Percentiles rank a stretch among this genome's conserved stretches.
phyloP scores from a whole-genome alignment of 169 alveolate species.

The Cryptosporidium meleagridis region DNA sequence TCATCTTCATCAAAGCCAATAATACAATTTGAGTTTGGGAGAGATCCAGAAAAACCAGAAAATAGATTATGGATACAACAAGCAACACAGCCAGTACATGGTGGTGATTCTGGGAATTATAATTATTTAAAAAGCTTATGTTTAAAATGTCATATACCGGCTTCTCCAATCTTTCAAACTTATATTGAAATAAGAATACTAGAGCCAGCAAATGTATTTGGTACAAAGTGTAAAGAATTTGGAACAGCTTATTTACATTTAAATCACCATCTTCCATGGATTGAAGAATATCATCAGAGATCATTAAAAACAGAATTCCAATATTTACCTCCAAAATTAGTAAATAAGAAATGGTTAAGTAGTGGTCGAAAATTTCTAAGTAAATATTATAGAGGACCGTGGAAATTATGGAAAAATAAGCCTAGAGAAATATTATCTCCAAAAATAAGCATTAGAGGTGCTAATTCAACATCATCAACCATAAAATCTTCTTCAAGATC shows the following conservation, averaged over 20 bases:
- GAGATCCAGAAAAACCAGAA: conserved; percentile 75
- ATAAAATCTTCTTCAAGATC: conserved; percentile 27
- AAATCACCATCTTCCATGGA: conserved; percentile 73
- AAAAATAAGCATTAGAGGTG: conserved; percentile 39
- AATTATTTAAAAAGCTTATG: conserved; percentile 58
- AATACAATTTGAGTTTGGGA: conserved; percentile 70
- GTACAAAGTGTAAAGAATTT: conserved; percentile 66
- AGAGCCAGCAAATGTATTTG: conserved; percentile 68
- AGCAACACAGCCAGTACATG: conserved; percentile 56
- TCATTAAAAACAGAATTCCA: conserved; percentile 65
- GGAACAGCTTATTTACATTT: conserved; percentile 71
- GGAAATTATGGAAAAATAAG: conserved; percentile 66
- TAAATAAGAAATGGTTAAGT: conserved; percentile 52
- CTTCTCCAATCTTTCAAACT: conserved; percentile 69
- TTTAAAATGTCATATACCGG: conserved; percentile 73
- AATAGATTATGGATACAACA: conserved; percentile 71
- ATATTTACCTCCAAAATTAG: conserved; percentile 57
- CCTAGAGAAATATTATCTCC: conserved; percentile 30
- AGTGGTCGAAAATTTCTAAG: conserved; percentile 55
- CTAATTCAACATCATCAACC: conserved; percentile 5
- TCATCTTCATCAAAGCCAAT: conserved; percentile 51
- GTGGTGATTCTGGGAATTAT: conserved; percentile 65
- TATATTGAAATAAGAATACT: conserved; percentile 52
- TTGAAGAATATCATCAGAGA: conserved; percentile 68
- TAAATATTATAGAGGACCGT: conserved; percentile 71